A percentile compares a stretch with the other conserved stretches of the same genome.
Evolutionary conservation across 2,329 filamentous ascomycete species (phyloP).

Genomic region (Pseudophaeomoniella oleicola): DNA sequence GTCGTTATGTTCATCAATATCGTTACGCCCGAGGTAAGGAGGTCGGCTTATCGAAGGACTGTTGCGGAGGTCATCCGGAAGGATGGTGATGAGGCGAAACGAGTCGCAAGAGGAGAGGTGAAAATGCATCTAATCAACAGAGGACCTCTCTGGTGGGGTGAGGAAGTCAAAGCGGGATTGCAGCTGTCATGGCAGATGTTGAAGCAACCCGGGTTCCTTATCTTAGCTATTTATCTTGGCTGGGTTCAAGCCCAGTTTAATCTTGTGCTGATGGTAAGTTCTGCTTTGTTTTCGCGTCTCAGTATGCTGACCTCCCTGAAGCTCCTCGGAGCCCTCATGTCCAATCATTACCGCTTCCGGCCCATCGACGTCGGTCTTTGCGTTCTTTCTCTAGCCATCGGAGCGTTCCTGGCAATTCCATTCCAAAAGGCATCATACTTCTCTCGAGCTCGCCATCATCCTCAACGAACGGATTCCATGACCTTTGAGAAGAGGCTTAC

Average conservation of each 20-base stretch:
- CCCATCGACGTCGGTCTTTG: conserved; percentile 53
- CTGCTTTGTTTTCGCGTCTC: no score
- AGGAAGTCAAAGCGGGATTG: conserved; percentile 59
- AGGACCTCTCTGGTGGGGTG: conserved; percentile 61
- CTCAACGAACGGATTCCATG: conserved; percentile 49
- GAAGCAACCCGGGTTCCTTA: conserved; percentile 56
- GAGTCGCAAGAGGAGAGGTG: conserved; percentile 56
- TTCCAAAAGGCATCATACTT: conserved; percentile 59
- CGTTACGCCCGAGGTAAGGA: conserved; percentile 55
- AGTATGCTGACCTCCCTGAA: conserved; percentile 12
- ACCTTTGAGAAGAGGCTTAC: conserved; percentile 49
- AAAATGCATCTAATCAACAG: conserved; percentile 61
- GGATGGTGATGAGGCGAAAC: conserved; percentile 13
- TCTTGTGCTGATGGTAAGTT: conserved; percentile 51
- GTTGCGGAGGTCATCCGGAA: conserved; percentile 43
- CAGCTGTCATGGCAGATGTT: conserved; percentile 56
- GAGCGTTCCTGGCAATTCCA: conserved; percentile 55
- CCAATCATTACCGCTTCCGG: conserved; percentile 49
- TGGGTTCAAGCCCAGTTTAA: conserved; percentile 71
- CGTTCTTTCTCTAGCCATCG: conserved; percentile 51
- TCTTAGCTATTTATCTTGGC: conserved; percentile 56
- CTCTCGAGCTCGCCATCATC: conserved; percentile 46
- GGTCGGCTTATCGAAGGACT: conserved; percentile 53
- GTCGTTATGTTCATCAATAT: conserved; percentile 55
- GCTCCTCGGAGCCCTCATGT: conserved; percentile 56